These are phyloP conservation scores for Trichosporon coremiiforme DNA, from an alignment of 1,284 basidiomycete genomes.

Conservation along the genomic window DNA sequence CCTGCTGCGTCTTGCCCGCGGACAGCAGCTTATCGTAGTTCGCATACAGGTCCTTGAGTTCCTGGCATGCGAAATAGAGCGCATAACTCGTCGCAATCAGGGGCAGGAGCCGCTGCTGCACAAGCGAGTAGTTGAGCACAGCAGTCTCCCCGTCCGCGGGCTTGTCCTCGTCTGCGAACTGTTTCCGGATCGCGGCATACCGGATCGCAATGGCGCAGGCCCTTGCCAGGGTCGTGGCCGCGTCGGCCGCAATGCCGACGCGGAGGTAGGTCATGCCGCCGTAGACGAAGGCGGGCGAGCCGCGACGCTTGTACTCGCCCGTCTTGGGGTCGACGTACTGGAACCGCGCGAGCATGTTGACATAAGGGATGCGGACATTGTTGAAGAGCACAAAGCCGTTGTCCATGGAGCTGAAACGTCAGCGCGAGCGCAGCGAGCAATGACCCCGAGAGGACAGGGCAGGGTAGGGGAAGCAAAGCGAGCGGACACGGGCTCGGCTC, in stretches of 20 bases:
- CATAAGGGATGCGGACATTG: constrained; percentile 62
- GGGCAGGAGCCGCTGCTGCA: constrained; percentile 63
- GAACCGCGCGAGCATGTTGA: constrained; percentile 64
- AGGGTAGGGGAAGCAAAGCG: no score
- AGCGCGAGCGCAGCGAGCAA: not conserved
- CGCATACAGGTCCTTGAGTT: constrained; percentile 56
- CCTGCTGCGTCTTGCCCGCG: constrained; percentile 17
- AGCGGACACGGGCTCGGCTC: no score
- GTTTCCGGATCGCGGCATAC: constrained; percentile 62
- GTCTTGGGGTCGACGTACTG: constrained; percentile 59
- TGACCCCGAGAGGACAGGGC: no score
- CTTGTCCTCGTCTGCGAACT: constrained; percentile 59
- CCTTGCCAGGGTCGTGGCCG: constrained; percentile 60
- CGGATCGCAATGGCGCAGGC: constrained; percentile 61
- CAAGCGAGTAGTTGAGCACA: constrained; percentile 63
- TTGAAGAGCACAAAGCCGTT: constrained; percentile 61
- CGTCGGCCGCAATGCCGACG: constrained; percentile 62
- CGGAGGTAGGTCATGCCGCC: constrained; percentile 61
- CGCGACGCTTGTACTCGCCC: constrained; percentile 55
- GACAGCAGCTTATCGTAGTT: constrained; percentile 25
- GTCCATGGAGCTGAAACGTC: constrained; percentile 52
- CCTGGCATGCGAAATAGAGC: constrained; percentile 61
- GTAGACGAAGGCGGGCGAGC: constrained; percentile 61
- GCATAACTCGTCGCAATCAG: constrained; percentile 62
- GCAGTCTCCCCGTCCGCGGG: constrained; percentile 57